Conservation (phyloP, 1,139 yeast species). For the Yamadazyma sp. region DNA sequence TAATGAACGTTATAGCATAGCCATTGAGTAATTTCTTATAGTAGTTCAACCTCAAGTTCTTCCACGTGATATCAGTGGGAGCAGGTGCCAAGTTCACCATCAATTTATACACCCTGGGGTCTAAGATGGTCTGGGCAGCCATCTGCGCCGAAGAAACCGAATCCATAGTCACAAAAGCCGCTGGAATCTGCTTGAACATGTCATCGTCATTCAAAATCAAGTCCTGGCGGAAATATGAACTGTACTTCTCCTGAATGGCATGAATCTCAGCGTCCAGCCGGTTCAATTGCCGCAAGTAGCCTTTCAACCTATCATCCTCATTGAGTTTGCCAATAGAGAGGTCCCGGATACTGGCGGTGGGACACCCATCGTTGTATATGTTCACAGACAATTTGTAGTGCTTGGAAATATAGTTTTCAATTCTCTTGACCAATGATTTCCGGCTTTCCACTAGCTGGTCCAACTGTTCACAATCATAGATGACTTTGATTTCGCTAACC, state of each 20-base stretch:
- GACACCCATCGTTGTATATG: slow-evolving; percentile 32
- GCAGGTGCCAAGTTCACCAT: slow-evolving; percentile 78
- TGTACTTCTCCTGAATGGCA: slow-evolving; percentile 29
- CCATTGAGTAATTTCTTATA: slow-evolving; percentile 55
- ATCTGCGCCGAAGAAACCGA: slow-evolving; percentile 83
- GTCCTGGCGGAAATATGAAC: slow-evolving; percentile 11
- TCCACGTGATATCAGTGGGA: slow-evolving; percentile 79
- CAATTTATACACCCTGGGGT: slow-evolving; percentile 71
- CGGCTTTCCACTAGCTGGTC: slow-evolving; percentile 43
- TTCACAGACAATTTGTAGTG: slow-evolving; percentile 47
- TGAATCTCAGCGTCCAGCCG: slow-evolving; percentile 30
- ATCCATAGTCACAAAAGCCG: slow-evolving; percentile 81
- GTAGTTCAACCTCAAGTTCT: slow-evolving; percentile 62
- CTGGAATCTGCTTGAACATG: slow-evolving; percentile 47
- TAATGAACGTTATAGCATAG: slow-evolving; percentile 59
- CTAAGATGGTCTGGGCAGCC: slow-evolving; percentile 82
- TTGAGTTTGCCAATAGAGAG: slow-evolving; percentile 8
- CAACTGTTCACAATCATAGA: slow-evolving; percentile 55
- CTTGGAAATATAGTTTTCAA: slow-evolving; percentile 49
- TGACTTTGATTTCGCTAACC: slow-evolving; percentile 53
- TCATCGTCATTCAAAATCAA: slow-evolving; percentile 23
- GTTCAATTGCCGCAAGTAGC: slow-evolving; percentile 22
- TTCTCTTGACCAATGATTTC: slow-evolving; percentile 25
- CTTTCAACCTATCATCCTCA: slow-evolving; percentile 10
- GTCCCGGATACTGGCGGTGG: slow-evolving; percentile 26